These are phyloP conservation scores for Tetrahymena thermophila DNA, from an alignment of 73 alveolate species.

Conservation along the genomic window DNA sequence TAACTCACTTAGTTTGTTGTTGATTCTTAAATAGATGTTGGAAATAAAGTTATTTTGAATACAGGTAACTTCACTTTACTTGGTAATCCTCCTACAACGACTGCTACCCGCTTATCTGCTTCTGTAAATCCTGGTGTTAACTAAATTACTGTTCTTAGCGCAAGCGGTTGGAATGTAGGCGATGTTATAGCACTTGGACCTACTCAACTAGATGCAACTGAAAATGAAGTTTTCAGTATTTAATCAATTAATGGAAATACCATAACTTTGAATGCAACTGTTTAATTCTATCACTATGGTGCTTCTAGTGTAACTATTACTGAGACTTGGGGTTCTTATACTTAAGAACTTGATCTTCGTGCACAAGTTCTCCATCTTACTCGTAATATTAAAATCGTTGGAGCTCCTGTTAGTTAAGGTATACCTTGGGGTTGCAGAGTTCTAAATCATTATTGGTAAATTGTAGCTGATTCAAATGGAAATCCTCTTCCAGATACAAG, in stretches of 20 bases:
- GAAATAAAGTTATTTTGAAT: slow-evolving; percentile 19
- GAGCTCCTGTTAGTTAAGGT: background rate
- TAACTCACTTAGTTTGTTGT: background rate
- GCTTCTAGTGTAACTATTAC: background rate
- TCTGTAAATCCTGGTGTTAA: slow-evolving; percentile 15
- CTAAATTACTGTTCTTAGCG: slow-evolving; percentile 2
- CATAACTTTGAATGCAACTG: background rate
- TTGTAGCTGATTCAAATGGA: slow-evolving; percentile 2
- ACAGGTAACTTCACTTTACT: slow-evolving; percentile 10
- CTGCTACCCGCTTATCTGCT: slow-evolving; percentile 12
- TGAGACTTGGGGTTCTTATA: background rate
- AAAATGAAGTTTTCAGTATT: slow-evolving; percentile 1
- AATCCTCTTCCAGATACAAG: background rate
- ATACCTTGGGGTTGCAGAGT: slow-evolving; percentile 23
- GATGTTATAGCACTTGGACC: slow-evolving; percentile 26
- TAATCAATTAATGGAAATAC: slow-evolving; percentile 8
- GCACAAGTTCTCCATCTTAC: slow-evolving; percentile 21
- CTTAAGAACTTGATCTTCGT: slow-evolving; percentile 12
- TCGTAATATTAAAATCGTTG: slow-evolving; percentile 17
- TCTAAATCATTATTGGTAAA: background rate
- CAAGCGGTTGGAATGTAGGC: slow-evolving; percentile 34
- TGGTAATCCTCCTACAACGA: slow-evolving; percentile 24
- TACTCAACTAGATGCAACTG: slow-evolving; percentile 10
- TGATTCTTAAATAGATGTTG: slow-evolving; percentile 20
- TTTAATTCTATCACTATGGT: slow-evolving; percentile 11